These are phyloP conservation scores for Bipolaris sorokiniana DNA, from an alignment of 2,329 filamentous ascomycete species.

Conservation along the genomic window DNA sequence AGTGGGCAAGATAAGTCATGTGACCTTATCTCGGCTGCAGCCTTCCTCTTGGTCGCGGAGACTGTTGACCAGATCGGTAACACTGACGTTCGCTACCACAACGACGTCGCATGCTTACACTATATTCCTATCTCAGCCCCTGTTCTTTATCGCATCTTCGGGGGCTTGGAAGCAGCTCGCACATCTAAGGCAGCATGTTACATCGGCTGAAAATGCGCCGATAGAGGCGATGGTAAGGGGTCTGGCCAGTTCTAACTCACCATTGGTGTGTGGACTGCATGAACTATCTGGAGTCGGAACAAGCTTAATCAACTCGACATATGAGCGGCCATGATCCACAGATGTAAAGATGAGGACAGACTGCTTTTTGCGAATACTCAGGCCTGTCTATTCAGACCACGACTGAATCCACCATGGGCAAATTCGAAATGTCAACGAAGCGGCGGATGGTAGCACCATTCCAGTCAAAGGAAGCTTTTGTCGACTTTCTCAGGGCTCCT, in stretches of 20 bases:
- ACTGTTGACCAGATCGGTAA: neutral
- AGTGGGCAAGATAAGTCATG: constrained; percentile 3
- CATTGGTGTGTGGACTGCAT: constrained; percentile 13
- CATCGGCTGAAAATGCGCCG: constrained; percentile 18
- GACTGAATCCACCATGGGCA: constrained; percentile 9
- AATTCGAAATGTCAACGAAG: constrained; percentile 10
- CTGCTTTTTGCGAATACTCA: neutral
- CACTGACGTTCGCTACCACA: constrained; percentile 1
- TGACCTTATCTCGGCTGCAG: constrained; percentile 13
- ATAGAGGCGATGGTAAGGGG: neutral
- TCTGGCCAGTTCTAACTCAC: constrained; percentile 2
- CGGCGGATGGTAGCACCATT: constrained; percentile 17
- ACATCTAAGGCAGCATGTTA: constrained; percentile 8
- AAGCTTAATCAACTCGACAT: constrained; percentile 6
- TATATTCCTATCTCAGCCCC: constrained; percentile 8
- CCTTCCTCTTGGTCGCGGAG: neutral
- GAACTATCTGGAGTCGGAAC: constrained; percentile 5
- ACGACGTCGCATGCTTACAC: neutral
- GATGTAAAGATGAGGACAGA: constrained; percentile 1
- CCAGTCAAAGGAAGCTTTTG: constrained; percentile 27
- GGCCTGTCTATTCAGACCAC: neutral
- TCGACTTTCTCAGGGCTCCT: constrained; percentile 23
- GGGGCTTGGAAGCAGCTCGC: neutral
- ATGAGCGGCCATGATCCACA: constrained; percentile 11
- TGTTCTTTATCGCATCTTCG: constrained; percentile 2